These are phyloP conservation scores for Casuarina cunninghamiana DNA, from an alignment of 306 rosid genomes.

Conservation along the genomic window DNA sequence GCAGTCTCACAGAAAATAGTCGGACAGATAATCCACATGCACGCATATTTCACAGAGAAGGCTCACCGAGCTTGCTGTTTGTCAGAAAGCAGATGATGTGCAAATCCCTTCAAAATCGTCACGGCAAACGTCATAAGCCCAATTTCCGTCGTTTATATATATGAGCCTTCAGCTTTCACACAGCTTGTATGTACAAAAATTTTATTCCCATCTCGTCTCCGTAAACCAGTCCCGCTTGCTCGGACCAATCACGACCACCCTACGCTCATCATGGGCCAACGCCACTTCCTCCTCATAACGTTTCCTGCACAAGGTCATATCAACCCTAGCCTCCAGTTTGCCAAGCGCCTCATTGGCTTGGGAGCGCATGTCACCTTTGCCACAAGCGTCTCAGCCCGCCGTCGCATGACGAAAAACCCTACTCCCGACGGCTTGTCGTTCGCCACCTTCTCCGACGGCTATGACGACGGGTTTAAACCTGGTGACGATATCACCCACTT, in stretches of 20 bases:
- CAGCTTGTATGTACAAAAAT: not conserved
- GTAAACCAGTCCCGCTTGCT: not conserved
- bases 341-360: conserved; percentile 29
- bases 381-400: conserved; percentile 17
- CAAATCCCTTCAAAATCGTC: not conserved
- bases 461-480: conserved; percentile 28
- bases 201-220: too few relatives aligned
- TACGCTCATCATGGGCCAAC: conserved; percentile 5
- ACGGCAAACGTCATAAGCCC: not conserved
- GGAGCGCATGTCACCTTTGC: conserved; percentile 39
- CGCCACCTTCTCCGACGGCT: conserved; percentile 39
- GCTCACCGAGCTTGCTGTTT: too few relatives aligned
- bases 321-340: conserved; percentile 49
- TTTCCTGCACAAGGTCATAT: conserved; percentile 50
- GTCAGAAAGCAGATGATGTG: too few relatives aligned
- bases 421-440: conserved; percentile 11
- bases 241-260: not conserved
- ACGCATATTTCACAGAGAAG: too few relatives aligned
- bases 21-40: too few relatives aligned
- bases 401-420: conserved; percentile 21
- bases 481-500: not conserved
- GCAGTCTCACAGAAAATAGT: too few relatives aligned
- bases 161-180: not conserved
- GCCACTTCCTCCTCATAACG: conserved; percentile 41
- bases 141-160: not conserved